These are phyloP conservation scores for Mycena chlorophos DNA, from an alignment of 768 basidiomycete species.

Conservation along the genomic window DNA sequence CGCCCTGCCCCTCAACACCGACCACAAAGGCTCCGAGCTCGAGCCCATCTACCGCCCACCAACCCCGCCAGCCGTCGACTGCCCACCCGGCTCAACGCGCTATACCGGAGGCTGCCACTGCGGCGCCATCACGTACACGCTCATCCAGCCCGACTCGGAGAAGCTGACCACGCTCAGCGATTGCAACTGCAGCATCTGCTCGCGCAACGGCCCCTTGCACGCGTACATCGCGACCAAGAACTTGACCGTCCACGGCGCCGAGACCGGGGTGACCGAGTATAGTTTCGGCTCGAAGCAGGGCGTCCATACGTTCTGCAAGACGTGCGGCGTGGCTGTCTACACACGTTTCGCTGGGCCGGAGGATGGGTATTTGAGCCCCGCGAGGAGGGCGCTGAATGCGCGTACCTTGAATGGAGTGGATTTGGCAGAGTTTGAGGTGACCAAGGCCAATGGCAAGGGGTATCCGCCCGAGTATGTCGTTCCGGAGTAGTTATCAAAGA, in stretches of 20 bases:
- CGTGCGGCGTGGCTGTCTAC: neutral
- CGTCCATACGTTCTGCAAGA: neutral
- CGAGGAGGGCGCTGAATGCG: neutral
- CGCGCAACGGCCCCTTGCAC: neutral
- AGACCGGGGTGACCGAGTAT: neutral
- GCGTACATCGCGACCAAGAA: neutral
- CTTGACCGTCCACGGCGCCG: neutral
- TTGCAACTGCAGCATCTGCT: conserved; percentile 19
- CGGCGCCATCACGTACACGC: conserved; percentile 5
- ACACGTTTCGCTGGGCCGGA: conserved; percentile 1
- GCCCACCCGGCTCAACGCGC: neutral
- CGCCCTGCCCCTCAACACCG: neutral
- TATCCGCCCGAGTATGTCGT: neutral
- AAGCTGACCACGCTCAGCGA: conserved; percentile 1
- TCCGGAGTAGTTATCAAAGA: neutral
- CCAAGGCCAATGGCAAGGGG: neutral
- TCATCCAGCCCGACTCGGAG: conserved; percentile 4
- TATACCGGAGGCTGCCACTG: conserved; percentile 1
- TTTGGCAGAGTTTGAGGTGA: neutral
- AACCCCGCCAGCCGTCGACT: neutral
- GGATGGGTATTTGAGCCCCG: neutral
- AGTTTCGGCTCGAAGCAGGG: neutral
- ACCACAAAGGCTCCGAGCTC: neutral
- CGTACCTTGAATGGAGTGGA: neutral
- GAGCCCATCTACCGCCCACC: neutral